Conservation (phyloP, 768 basidiomycete genomes). For the Hygrocybe coccinea region DNA sequence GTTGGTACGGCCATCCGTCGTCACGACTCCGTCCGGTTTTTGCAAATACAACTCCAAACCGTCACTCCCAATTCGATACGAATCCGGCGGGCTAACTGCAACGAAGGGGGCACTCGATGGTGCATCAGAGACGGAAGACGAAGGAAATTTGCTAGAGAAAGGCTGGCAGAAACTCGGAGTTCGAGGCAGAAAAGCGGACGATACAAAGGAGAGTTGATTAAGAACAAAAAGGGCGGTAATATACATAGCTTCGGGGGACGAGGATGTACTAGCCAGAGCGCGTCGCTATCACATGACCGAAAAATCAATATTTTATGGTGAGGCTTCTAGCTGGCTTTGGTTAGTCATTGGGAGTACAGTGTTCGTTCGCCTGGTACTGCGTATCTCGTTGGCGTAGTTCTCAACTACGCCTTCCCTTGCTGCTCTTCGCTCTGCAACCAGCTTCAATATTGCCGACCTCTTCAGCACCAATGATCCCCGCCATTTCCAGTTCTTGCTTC, state of each 20-base stretch:
- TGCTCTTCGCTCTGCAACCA: constrained; percentile 40
- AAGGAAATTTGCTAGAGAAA: constrained; percentile 23
- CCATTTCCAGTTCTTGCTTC: constrained; percentile 38
- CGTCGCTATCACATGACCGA: not conserved
- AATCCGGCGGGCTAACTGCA: constrained; percentile 25
- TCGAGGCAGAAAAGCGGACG: not conserved
- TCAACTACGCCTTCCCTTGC: constrained; percentile 37
- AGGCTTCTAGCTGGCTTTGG: not conserved
- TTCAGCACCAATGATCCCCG: constrained; percentile 39
- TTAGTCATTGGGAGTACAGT: not conserved
- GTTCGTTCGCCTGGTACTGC: not conserved
- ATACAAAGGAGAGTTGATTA: not conserved
- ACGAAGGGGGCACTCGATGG: constrained; percentile 20
- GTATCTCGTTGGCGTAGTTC: not conserved
- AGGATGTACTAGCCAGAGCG: not conserved
- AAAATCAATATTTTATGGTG: not conserved
- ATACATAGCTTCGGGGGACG: not conserved
- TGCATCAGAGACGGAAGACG: constrained; percentile 13
- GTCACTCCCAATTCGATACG: constrained; percentile 22
- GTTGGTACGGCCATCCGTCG: constrained; percentile 30
- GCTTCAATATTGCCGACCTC: constrained; percentile 41
- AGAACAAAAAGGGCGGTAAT: not conserved
- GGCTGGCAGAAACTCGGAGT: constrained; percentile 20
- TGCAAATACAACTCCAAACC: constrained; percentile 32
- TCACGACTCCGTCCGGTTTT: constrained; percentile 28